Evolutionary conservation across 139 green algal genomes (phyloP).

Genomic region (Gonium pectorale): DNA sequence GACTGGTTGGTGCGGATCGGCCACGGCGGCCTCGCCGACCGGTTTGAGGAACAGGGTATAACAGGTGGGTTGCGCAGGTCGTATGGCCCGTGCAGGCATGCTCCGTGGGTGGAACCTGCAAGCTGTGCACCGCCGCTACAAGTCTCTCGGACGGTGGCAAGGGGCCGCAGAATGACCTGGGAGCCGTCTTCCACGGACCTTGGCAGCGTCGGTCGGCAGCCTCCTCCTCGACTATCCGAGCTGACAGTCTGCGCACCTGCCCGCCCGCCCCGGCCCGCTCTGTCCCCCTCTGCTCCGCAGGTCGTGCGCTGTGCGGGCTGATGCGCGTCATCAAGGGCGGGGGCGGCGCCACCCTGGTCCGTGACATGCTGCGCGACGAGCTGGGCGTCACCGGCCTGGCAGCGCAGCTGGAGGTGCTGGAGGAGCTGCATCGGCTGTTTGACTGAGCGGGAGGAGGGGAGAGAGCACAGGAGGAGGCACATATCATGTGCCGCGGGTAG

Average conservation of each 20-base stretch:
- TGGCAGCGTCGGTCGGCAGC: too few species aligned
- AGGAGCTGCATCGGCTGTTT: slow-evolving; percentile 51
- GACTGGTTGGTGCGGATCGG: slow-evolving; percentile 35
- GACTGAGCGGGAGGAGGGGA: slow-evolving; percentile 7
- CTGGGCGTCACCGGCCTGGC: slow-evolving; percentile 25
- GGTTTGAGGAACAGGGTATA: slow-evolving; percentile 1
- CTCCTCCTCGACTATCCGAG: too few species aligned
- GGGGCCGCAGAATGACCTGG: too few species aligned
- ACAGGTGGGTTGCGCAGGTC: slow-evolving; percentile 34
- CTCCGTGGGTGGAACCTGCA: too few species aligned
- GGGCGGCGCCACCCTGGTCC: slow-evolving; percentile 29
- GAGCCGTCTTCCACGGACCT: too few species aligned
- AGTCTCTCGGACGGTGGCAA: too few species aligned
- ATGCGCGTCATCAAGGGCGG: slow-evolving; percentile 32
- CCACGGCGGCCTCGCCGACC: slow-evolving; percentile 20
- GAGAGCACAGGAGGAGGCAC: too few species aligned
- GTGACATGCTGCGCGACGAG: slow-evolving; percentile 27
- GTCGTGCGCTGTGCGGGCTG: slow-evolving; percentile 33
- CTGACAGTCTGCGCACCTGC: too few species aligned
- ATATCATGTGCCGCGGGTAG: too few species aligned
- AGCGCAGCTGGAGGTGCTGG: slow-evolving; percentile 36
- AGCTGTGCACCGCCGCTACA: too few species aligned
- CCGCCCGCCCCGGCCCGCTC: not conserved
- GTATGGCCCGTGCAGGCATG: too few species aligned
- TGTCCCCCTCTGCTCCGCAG: not conserved